Percentiles rank a stretch among this genome's conserved stretches.
Conservation (phyloP, 306 rosid genomes). For the Boehmeria nivea region DNA sequence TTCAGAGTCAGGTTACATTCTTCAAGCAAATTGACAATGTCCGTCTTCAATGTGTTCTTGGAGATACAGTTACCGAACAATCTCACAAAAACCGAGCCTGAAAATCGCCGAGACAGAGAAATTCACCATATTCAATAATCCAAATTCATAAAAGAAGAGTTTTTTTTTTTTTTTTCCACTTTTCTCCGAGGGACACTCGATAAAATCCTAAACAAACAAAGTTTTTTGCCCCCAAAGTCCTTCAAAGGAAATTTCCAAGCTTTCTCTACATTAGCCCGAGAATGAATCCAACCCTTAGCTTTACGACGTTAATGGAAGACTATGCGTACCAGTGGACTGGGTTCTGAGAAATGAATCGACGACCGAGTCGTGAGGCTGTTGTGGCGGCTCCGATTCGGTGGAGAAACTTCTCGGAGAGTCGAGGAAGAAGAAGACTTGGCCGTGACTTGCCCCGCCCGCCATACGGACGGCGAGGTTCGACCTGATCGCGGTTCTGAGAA, state of each 20-base stretch:
- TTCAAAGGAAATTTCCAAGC: background rate
- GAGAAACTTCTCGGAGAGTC: slow-evolving; percentile 41
- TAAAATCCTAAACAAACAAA: background rate
- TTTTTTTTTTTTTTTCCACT: no score
- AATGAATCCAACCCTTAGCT: background rate
- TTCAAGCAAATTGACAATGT: slow-evolving; percentile 55
- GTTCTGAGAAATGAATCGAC: slow-evolving; percentile 24
- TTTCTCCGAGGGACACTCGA: no score
- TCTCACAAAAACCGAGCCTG: slow-evolving; percentile 16
- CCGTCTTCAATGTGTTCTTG: slow-evolving; percentile 58
- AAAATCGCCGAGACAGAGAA: background rate
- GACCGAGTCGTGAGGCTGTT: slow-evolving; percentile 28
- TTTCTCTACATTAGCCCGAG: background rate
- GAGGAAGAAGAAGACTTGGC: slow-evolving; percentile 22
- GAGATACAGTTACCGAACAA: slow-evolving; percentile 25
- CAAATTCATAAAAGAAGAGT: no score
- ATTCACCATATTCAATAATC: no score
- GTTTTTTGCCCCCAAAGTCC: background rate
- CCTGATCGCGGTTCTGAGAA: slow-evolving; percentile 43
- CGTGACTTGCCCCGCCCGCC: background rate
- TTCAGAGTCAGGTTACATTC: slow-evolving; percentile 59
- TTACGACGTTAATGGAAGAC: background rate
- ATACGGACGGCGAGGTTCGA: slow-evolving; percentile 29
- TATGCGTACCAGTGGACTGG: slow-evolving; percentile 31
- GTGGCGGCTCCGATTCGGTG: slow-evolving; percentile 42